phyloP scores from a whole-genome alignment of 805 yeast genomes.

The Myxozyma melibiosi region DNA sequence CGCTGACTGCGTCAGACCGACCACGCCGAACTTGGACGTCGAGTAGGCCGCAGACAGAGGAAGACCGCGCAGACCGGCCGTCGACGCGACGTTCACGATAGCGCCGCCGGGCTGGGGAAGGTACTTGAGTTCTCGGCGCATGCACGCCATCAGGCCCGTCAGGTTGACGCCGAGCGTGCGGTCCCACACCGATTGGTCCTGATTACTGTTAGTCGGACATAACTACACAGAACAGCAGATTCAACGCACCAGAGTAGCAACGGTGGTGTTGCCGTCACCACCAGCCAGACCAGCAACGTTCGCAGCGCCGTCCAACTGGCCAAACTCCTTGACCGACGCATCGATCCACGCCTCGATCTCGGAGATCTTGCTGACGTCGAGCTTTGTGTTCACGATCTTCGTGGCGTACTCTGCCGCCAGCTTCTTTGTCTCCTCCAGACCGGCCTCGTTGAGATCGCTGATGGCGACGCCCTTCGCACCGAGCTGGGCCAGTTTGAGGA shows the following conservation, averaged over 20 bases:
- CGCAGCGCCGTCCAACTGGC: neutral
- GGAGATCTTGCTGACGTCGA: neutral
- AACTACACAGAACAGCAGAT: neutral
- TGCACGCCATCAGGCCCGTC: neutral
- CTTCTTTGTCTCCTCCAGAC: neutral
- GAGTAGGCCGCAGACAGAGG: conserved; percentile 2
- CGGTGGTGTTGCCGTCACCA: neutral
- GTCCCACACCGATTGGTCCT: neutral
- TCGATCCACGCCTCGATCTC: neutral
- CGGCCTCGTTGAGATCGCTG: neutral
- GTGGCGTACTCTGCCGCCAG: neutral
- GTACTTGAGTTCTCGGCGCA: neutral
- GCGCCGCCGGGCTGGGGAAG: neutral
- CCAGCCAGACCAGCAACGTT: neutral
- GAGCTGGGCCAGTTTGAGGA: neutral
- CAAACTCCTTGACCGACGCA: neutral
- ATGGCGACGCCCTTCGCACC: neutral
- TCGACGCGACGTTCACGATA: neutral
- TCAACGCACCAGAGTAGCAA: neutral
- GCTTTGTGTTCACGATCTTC: neutral
- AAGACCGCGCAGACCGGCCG: neutral
- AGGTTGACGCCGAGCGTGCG: neutral
- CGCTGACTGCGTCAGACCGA: conserved; percentile 9
- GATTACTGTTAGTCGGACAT: neutral
- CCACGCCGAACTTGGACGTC: conserved; percentile 13